Evolutionary conservation across 768 basidiomycete species (phyloP).

Genomic region (Guyanaporus albipodus): DNA sequence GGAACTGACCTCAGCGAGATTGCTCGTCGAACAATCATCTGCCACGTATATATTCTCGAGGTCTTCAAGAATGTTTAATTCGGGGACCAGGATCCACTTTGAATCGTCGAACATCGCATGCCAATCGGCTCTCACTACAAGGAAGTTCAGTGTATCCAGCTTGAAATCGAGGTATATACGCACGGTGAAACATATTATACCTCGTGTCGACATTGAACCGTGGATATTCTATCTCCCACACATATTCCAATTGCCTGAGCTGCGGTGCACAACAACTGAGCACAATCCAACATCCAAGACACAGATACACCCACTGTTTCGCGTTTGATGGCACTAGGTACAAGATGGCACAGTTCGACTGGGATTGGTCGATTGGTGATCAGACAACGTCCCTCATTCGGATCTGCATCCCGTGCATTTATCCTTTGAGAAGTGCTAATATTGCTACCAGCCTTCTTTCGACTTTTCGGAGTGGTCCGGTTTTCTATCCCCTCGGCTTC

Average conservation of each 20-base stretch:
- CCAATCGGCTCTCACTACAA: not conserved
- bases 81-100: not conserved
- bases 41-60: not conserved
- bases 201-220: not conserved
- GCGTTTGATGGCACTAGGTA: not conserved
- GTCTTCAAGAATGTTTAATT: not conserved
- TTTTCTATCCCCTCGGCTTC: not conserved
- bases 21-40: not conserved
- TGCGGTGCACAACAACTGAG: not conserved
- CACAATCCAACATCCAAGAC: not conserved
- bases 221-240: not conserved
- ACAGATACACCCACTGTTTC: not conserved
- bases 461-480: too few relatives aligned
- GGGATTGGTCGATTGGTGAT: not conserved
- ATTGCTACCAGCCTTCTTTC: too few relatives aligned
- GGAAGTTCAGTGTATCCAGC: not conserved
- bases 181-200: not conserved
- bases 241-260: constrained; percentile 2
- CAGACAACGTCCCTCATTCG: too few relatives aligned
- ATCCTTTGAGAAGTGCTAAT: too few relatives aligned
- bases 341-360: not conserved
- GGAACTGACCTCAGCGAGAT: not conserved
- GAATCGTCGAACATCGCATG: not conserved
- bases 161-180: not conserved
- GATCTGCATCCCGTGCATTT: too few relatives aligned